phyloP scores from a whole-genome alignment of 352 stramenopile species.

The Pythium vanterpoolii region DNA sequence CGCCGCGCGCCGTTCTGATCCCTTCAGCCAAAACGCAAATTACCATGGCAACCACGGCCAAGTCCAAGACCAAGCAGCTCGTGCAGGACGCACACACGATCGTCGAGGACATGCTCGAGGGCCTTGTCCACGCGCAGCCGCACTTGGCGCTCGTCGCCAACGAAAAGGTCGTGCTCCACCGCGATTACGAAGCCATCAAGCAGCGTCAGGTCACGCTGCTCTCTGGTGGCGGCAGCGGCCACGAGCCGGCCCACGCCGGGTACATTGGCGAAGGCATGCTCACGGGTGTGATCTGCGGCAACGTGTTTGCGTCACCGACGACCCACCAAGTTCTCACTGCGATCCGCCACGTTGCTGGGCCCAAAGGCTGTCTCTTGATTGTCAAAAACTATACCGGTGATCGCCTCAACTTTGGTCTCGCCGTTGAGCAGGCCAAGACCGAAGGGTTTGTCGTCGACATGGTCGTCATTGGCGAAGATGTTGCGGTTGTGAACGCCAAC shows the following conservation, averaged over 20 bases:
- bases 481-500: conserved; percentile 90
- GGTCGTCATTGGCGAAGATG: conserved; percentile 96
- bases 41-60: neutral
- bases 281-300: conserved; percentile 94
- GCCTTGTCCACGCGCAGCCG: conserved; percentile 57
- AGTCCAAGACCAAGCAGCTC: conserved; percentile 41
- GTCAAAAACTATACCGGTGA: conserved; percentile 99
- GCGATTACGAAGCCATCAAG: conserved; percentile 59
- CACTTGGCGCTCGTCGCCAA: conserved; percentile 60
- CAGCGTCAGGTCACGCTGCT: conserved; percentile 74
- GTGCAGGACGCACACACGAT: conserved; percentile 44
- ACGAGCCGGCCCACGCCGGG: conserved; percentile 96
- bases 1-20: neutral
- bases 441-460: conserved; percentile 91
- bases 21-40: neutral
- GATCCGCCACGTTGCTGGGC: conserved; percentile 87
- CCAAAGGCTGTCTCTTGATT: conserved; percentile 92
- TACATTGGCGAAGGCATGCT: conserved; percentile 97
- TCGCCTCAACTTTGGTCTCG: conserved; percentile 98
- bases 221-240: conserved; percentile 74
- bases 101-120: conserved; percentile 79
- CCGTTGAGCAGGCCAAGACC: conserved; percentile 93
- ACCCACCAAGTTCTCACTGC: conserved; percentile 92
- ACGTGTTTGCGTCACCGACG: conserved; percentile 95
- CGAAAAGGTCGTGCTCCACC: conserved; percentile 71